Evolutionary conservation across 139 green algal species (phyloP).

Genomic region (Asterochloris erici): DNA sequence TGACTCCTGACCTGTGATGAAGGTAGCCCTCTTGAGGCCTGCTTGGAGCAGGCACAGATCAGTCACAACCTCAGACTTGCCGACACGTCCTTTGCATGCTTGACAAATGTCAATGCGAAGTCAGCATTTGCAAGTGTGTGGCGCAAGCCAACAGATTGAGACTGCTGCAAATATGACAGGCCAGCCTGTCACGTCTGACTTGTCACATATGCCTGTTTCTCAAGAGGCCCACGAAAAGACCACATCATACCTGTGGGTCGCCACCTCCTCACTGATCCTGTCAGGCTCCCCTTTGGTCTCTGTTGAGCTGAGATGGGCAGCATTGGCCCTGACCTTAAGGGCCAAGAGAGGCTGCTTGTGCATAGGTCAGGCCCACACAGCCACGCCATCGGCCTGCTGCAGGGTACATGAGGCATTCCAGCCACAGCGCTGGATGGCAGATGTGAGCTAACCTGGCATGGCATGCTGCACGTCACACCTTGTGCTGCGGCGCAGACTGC

Average conservation of each 20-base stretch:
- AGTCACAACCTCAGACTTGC: slow-evolving; percentile 36
- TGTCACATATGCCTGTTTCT: too few relatives aligned
- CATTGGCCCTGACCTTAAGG: slow-evolving; percentile 35
- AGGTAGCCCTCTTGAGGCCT: slow-evolving; percentile 27
- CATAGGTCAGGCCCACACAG: slow-evolving; percentile 52
- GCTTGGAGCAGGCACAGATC: slow-evolving; percentile 48
- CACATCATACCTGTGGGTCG: too few relatives aligned
- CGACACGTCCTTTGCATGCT: slow-evolving; percentile 49
- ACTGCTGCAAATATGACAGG: too few relatives aligned
- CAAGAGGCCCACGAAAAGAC: too few relatives aligned
- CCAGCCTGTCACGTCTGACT: too few relatives aligned
- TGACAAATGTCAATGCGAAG: too few relatives aligned
- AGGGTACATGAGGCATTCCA: too few relatives aligned
- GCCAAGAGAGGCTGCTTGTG: slow-evolving; percentile 32
- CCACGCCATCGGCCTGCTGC: slow-evolving; percentile 42
- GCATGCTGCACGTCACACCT: slow-evolving; percentile 14
- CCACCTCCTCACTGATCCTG: too few relatives aligned
- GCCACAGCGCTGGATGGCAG: too few relatives aligned
- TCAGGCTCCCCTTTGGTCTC: slow-evolving; percentile 32
- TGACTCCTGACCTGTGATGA: slow-evolving; percentile 53
- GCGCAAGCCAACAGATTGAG: too few relatives aligned
- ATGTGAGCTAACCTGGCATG: too few relatives aligned
- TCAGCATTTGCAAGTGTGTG: too few relatives aligned
- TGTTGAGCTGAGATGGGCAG: slow-evolving; percentile 54
- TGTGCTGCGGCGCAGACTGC: slow-evolving; percentile 46